These are phyloP conservation scores for Cylindrotheca closterium DNA, from an alignment of 108 stramenopile genomes.

Conservation along the genomic window DNA sequence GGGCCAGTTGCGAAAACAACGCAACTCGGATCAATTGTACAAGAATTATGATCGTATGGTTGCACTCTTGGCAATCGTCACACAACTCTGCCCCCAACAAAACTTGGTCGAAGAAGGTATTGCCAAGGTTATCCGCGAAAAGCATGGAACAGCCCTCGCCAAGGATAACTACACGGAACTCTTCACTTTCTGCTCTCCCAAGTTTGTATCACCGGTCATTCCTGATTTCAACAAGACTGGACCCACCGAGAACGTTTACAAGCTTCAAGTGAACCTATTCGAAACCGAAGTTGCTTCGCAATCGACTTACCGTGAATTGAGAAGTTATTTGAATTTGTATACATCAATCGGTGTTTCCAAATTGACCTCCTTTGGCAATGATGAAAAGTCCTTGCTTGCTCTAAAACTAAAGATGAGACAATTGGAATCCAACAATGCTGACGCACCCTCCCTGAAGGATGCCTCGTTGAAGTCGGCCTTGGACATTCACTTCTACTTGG, in stretches of 20 bases:
- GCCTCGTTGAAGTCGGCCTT: slow-evolving; percentile 53
- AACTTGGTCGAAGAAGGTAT: slow-evolving; percentile 75
- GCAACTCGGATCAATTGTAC: slow-evolving; percentile 77
- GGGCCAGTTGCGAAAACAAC: slow-evolving; percentile 72
- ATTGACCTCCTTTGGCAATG: slow-evolving; percentile 84
- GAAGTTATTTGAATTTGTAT: slow-evolving; percentile 96
- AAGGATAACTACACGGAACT: slow-evolving; percentile 85
- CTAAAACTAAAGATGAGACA: slow-evolving; percentile 79
- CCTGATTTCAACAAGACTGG: slow-evolving; percentile 65
- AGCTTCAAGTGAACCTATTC: slow-evolving; percentile 84
- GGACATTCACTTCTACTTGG: slow-evolving; percentile 78
- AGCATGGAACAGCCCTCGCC: slow-evolving; percentile 79
- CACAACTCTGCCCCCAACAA: slow-evolving; percentile 60
- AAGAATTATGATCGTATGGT: slow-evolving; percentile 89
- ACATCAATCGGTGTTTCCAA: slow-evolving; percentile 90
- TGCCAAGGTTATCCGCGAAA: slow-evolving; percentile 72
- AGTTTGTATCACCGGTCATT: slow-evolving; percentile 85
- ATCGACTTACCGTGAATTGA: slow-evolving; percentile 65
- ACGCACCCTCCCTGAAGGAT: slow-evolving; percentile 18
- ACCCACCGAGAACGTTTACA: slow-evolving; percentile 61
- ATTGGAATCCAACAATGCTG: slow-evolving; percentile 40
- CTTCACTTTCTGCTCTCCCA: slow-evolving; percentile 75
- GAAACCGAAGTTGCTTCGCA: slow-evolving; percentile 81
- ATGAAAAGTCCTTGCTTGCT: slow-evolving; percentile 54
- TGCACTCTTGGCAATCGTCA: slow-evolving; percentile 81